phyloP scores from a whole-genome alignment of 2,329 filamentous ascomycete genomes.

The Diaporthe ampelina region DNA sequence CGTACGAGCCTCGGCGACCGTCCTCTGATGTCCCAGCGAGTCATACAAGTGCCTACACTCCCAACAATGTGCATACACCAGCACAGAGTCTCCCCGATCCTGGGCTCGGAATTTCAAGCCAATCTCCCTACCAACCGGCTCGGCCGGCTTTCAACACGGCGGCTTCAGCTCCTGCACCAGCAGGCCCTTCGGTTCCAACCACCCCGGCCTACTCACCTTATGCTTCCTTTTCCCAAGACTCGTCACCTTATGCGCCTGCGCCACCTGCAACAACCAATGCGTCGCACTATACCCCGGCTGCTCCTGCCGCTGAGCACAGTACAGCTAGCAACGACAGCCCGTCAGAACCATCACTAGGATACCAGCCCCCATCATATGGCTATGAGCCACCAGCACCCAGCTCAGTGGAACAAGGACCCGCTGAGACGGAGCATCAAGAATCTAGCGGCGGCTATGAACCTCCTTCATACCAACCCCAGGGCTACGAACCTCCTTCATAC shows the following conservation, averaged over 20 bases:
- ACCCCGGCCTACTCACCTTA: slow-evolving; percentile 39
- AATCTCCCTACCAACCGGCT: slow-evolving; percentile 47
- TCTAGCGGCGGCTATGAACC: slow-evolving; percentile 69
- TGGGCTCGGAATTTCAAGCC: slow-evolving; percentile 44
- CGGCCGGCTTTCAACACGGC: slow-evolving; percentile 43
- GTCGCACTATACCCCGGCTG: slow-evolving; percentile 34
- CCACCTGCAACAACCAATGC: slow-evolving; percentile 18
- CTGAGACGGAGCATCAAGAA: slow-evolving; percentile 46
- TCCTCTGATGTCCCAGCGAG: slow-evolving; percentile 55
- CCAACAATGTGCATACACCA: slow-evolving; percentile 48
- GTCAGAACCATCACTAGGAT: slow-evolving; percentile 45
- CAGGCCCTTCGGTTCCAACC: slow-evolving; percentile 10
- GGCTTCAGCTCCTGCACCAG: slow-evolving; percentile 20
- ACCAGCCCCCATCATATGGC: slow-evolving; percentile 64
- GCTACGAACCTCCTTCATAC: slow-evolving; percentile 71
- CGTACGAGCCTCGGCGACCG: slow-evolving; percentile 58
- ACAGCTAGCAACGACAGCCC: slow-evolving; percentile 18
- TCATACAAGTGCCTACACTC: slow-evolving; percentile 52
- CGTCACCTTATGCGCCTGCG: slow-evolving; percentile 42
- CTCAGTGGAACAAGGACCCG: slow-evolving; percentile 48
- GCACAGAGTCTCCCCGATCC: slow-evolving; percentile 50
- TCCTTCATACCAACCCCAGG: slow-evolving; percentile 72
- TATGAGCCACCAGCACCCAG: slow-evolving; percentile 63
- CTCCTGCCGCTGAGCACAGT: slow-evolving; percentile 23
- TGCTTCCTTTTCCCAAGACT: slow-evolving; percentile 35